These are phyloP conservation scores for Ehretia macrophylla DNA, from an alignment of 257 asterid species.

Conservation along the genomic window DNA sequence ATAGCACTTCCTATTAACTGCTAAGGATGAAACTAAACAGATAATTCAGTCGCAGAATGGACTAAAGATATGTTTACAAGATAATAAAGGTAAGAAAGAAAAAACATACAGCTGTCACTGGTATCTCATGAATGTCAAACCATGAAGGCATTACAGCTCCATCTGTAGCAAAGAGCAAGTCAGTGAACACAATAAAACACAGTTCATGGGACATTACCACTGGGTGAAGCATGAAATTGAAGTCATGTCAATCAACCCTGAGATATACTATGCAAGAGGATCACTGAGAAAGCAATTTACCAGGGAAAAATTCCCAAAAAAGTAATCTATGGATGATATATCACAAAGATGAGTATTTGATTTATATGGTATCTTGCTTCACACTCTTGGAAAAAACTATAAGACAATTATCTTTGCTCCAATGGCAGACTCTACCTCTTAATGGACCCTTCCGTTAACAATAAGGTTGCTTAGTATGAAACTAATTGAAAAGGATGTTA, in stretches of 20 bases:
- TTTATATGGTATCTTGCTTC: too few species aligned
- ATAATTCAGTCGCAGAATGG: neutral
- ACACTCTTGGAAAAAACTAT: too few species aligned
- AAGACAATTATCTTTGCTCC: too few species aligned
- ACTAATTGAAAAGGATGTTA: too few species aligned
- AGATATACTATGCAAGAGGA: too few species aligned
- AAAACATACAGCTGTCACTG: conserved; percentile 77
- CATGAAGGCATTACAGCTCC: conserved; percentile 98
- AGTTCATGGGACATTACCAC: neutral
- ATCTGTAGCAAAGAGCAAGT: conserved; percentile 39
- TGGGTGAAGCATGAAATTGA: neutral
- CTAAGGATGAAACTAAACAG: neutral
- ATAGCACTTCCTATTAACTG: neutral
- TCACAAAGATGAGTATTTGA: too few species aligned
- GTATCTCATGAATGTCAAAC: conserved; percentile 94
- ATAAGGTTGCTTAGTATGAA: too few species aligned
- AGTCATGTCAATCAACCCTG: neutral
- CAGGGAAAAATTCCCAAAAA: too few species aligned
- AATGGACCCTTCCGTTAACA: too few species aligned
- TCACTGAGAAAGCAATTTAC: too few species aligned
- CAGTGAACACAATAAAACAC: neutral
- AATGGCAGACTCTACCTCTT: too few species aligned
- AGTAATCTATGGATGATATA: too few species aligned
- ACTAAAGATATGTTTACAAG: conserved; percentile 4
- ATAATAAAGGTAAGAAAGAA: conserved; percentile 2